These are phyloP conservation scores for Immersiella caudata DNA, from an alignment of 495 filamentous ascomycete species.

Conservation along the genomic window DNA sequence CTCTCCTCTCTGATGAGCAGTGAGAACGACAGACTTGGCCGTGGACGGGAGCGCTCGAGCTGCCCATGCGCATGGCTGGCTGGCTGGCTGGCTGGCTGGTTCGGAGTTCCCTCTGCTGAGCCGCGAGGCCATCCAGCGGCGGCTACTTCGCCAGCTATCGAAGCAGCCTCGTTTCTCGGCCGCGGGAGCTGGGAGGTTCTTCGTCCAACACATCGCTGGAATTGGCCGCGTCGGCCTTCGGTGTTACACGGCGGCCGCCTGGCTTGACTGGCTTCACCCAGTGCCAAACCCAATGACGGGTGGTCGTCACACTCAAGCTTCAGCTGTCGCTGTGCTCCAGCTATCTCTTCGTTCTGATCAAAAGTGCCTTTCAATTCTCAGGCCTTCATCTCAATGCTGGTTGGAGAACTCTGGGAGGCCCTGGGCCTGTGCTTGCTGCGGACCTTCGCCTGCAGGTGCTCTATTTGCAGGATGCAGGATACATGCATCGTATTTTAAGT, in stretches of 20 bases:
- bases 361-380: background rate
- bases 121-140: background rate
- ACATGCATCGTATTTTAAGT: constrained; percentile 29
- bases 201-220: too few species aligned
- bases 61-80: background rate
- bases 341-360: background rate
- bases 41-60: background rate
- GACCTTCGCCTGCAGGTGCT: constrained; percentile 28
- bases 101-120: background rate
- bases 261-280: background rate
- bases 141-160: background rate
- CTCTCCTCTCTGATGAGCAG: background rate
- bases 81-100: background rate
- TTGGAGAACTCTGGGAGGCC: constrained; percentile 19
- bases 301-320: background rate
- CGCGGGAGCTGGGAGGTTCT: background rate
- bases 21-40: background rate
- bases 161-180: background rate
- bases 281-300: background rate
- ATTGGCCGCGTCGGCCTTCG: background rate
- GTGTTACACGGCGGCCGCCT: background rate
- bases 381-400: constrained; percentile 11
- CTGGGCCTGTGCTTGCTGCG: constrained; percentile 21
- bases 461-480: constrained; percentile 35
- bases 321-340: background rate